These are phyloP conservation scores for Boletus patriciae DNA, from an alignment of 768 basidiomycete species.

Conservation along the genomic window DNA sequence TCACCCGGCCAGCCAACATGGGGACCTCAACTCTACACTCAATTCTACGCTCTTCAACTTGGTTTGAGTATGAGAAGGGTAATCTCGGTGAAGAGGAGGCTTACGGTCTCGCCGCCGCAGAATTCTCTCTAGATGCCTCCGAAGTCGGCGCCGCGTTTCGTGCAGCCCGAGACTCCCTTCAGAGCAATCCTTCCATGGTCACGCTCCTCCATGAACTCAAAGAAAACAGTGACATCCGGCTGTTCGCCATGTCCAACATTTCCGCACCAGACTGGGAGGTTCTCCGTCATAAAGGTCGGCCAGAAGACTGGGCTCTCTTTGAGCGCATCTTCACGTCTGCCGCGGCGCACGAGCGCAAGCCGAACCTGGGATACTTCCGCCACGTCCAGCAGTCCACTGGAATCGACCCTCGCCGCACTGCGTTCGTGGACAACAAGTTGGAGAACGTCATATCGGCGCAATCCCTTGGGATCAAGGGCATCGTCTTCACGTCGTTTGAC, in stretches of 20 bases:
- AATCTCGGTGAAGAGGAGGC: slow-evolving; percentile 14
- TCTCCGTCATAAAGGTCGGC: too few species aligned
- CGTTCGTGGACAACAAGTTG: slow-evolving; percentile 25
- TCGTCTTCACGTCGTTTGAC: slow-evolving; percentile 19
- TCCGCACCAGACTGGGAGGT: too few species aligned
- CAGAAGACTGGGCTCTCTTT: too few species aligned
- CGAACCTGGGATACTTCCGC: slow-evolving; percentile 20
- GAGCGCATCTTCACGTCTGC: slow-evolving; percentile 23
- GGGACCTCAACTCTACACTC: slow-evolving; percentile 11
- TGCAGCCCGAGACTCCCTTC: slow-evolving; percentile 7
- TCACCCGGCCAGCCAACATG: slow-evolving; percentile 21
- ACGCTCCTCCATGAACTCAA: slow-evolving; percentile 16
- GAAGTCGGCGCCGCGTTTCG: slow-evolving; percentile 13
- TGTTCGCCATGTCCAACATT: too few species aligned
- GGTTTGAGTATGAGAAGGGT: slow-evolving; percentile 27
- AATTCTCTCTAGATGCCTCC: slow-evolving; percentile 18
- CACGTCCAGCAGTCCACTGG: slow-evolving; percentile 17
- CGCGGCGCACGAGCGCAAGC: slow-evolving; percentile 16
- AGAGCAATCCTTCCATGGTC: slow-evolving; percentile 15
- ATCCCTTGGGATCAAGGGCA: slow-evolving; percentile 22
- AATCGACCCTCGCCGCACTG: slow-evolving; percentile 19
- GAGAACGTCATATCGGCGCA: slow-evolving; percentile 21
- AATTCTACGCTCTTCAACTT: slow-evolving; percentile 17
- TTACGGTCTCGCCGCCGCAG: slow-evolving; percentile 4
- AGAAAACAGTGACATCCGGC: not conserved